phyloP scores from a whole-genome alignment of 176 grass and related monocot species.

The Bonia amplexicaulis region DNA sequence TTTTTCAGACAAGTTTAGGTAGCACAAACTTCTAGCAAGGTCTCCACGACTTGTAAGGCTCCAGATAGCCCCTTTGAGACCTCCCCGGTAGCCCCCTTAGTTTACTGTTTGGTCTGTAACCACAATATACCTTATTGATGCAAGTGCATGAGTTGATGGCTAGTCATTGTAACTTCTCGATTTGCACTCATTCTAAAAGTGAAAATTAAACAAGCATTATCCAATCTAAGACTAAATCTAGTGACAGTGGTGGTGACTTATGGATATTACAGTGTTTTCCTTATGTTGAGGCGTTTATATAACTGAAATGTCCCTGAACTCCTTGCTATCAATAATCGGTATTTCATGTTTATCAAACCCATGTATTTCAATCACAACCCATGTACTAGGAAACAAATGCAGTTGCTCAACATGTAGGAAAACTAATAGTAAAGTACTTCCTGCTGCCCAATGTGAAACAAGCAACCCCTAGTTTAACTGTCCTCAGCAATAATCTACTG shows the following conservation, averaged over 20 bases:
- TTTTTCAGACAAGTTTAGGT: no score
- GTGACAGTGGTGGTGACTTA: neutral
- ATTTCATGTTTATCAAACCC: neutral
- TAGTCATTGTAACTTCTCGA: neutral
- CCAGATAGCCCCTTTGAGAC: no score
- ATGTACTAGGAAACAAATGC: neutral
- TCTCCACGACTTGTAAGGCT: no score
- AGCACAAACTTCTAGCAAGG: no score
- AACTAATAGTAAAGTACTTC: conserved; percentile 8
- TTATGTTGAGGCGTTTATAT: neutral
- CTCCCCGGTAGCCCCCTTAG: no score
- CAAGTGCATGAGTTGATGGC: neutral
- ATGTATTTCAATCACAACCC: neutral
- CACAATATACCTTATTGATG: neutral
- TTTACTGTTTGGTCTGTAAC: no score
- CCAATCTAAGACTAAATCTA: conserved; percentile 8
- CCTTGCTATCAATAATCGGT: neutral
- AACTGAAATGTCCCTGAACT: neutral
- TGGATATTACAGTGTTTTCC: neutral
- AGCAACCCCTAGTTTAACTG: neutral
- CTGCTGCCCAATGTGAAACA: conserved; percentile 1
- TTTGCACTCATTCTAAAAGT: neutral
- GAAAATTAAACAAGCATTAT: neutral
- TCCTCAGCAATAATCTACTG: neutral
- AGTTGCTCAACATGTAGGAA: neutral